These are phyloP conservation scores for Haplosporangium gracile DNA, from an alignment of 192 early-diverging fungal genomes.

Conservation along the genomic window DNA sequence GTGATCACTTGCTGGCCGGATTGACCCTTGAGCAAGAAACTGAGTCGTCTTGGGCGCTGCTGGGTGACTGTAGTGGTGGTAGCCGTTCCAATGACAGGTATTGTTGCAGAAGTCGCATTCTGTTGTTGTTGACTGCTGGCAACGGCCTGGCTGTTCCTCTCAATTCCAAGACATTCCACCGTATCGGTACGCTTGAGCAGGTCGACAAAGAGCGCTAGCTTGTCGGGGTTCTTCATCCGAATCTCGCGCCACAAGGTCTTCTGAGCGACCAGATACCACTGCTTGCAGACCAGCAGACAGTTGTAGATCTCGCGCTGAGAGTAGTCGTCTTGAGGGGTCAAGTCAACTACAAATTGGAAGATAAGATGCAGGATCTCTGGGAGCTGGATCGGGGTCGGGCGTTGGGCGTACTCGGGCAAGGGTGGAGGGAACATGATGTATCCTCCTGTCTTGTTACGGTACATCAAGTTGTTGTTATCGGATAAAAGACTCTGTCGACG, in stretches of 20 bases:
- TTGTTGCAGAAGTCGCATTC: not conserved
- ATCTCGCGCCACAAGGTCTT: conserved; percentile 54
- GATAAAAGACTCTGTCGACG: conserved; percentile 32
- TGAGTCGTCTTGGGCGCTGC: conserved; percentile 1
- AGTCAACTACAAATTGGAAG: conserved; percentile 57
- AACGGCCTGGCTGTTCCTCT: conserved; percentile 11
- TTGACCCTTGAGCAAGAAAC: not conserved
- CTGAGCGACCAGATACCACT: conserved; percentile 56
- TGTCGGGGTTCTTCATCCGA: conserved; percentile 36
- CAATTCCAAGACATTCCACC: conserved; percentile 32
- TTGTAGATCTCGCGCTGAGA: conserved; percentile 49
- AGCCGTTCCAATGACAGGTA: not conserved
- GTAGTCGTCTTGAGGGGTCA: conserved; percentile 42
- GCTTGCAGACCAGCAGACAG: conserved; percentile 43
- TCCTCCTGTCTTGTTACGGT: conserved; percentile 6
- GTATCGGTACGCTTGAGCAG: conserved; percentile 42
- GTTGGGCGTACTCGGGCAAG: conserved; percentile 13
- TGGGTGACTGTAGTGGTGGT: not conserved
- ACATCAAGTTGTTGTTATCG: conserved; percentile 11
- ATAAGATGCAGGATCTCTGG: conserved; percentile 64
- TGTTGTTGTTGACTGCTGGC: not conserved
- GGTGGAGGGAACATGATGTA: conserved; percentile 1
- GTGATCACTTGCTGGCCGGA: conserved; percentile 3
- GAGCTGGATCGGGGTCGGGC: conserved; percentile 42
- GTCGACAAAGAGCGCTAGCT: conserved; percentile 39